Percentiles rank a stretch among this genome's conserved stretches.
Evolutionary conservation across 768 basidiomycete species (phyloP).

Genomic region (Lepiota venenata): DNA sequence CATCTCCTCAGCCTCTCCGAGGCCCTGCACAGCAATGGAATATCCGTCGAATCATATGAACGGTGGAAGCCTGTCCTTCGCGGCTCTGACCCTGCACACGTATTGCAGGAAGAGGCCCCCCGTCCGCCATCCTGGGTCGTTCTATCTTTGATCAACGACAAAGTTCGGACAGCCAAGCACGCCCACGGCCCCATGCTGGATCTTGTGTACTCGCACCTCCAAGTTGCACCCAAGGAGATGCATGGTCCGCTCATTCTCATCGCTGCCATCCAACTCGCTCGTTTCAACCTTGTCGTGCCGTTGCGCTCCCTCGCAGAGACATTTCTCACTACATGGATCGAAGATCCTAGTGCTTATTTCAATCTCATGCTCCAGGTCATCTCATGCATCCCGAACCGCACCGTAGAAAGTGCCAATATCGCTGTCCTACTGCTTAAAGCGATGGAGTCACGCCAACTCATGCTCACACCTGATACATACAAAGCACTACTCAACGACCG

Average conservation of each 20-base stretch:
- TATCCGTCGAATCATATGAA: conserved; percentile 34
- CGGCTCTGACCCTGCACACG: conserved; percentile 29
- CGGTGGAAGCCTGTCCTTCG: conserved; percentile 35
- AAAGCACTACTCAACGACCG: conserved; percentile 43
- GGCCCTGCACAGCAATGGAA: conserved; percentile 27
- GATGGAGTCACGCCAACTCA: conserved; percentile 44
- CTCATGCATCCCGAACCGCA: conserved; percentile 35
- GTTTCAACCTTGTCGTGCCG: conserved; percentile 43
- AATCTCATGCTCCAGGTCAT: conserved; percentile 54
- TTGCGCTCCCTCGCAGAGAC: conserved; percentile 41
- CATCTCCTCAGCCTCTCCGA: conserved; percentile 21
- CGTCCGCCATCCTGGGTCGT: conserved; percentile 55
- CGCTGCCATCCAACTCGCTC: conserved; percentile 43
- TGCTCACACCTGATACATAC: conserved; percentile 39
- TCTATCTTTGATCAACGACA: conserved; percentile 44
- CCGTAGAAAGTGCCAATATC: conserved; percentile 34
- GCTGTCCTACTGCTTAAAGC: conserved; percentile 38
- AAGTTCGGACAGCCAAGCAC: conserved; percentile 41
- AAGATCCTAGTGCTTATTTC: conserved; percentile 31
- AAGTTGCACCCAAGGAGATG: conserved; percentile 24
- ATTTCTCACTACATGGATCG: conserved; percentile 30
- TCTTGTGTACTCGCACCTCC: conserved; percentile 39
- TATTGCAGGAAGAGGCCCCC: conserved; percentile 24
- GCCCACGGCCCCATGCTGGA: conserved; percentile 41
- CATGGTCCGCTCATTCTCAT: conserved; percentile 45